Conservation (phyloP, 257 asterid species). For the Sherardia arvensis region DNA sequence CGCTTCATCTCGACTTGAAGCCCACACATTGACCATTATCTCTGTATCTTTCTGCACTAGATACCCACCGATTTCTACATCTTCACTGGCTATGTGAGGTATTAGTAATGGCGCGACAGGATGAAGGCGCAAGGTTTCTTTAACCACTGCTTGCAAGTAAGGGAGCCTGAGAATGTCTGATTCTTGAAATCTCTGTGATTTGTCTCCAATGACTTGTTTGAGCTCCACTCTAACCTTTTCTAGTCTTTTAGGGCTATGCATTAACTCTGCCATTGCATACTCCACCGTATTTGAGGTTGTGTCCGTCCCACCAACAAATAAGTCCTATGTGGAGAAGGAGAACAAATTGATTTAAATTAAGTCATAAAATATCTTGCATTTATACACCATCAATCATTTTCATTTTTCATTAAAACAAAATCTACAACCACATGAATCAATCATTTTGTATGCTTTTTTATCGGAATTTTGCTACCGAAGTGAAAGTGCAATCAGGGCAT, state of each 20-base stretch:
- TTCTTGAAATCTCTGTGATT: not conserved
- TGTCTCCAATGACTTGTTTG: constrained; percentile 2
- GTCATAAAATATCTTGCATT: too few species aligned
- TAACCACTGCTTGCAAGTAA: constrained; percentile 24
- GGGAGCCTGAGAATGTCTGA: not conserved
- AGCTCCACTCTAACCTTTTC: constrained; percentile 11
- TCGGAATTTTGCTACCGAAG: too few species aligned
- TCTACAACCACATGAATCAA: too few species aligned
- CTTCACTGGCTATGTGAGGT: constrained; percentile 15
- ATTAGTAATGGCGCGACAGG: constrained; percentile 26
- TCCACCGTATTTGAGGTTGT: constrained; percentile 21
- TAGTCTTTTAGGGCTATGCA: constrained; percentile 10
- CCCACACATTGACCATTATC: constrained; percentile 31
- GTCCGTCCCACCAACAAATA: constrained; percentile 19
- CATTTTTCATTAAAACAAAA: too few species aligned
- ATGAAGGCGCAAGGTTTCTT: constrained; percentile 32
- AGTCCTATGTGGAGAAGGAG: too few species aligned
- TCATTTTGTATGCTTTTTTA: too few species aligned
- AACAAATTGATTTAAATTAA: too few species aligned
- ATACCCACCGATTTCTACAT: constrained; percentile 21
- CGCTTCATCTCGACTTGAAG: constrained; percentile 23
- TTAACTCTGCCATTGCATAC: constrained; percentile 28
- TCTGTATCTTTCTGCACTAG: constrained; percentile 20
- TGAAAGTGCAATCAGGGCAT: too few species aligned
- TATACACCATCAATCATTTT: too few species aligned